Base-by-base conservation (phyloP, 75 land plant genomes). In the Pinus taeda region DNA sequence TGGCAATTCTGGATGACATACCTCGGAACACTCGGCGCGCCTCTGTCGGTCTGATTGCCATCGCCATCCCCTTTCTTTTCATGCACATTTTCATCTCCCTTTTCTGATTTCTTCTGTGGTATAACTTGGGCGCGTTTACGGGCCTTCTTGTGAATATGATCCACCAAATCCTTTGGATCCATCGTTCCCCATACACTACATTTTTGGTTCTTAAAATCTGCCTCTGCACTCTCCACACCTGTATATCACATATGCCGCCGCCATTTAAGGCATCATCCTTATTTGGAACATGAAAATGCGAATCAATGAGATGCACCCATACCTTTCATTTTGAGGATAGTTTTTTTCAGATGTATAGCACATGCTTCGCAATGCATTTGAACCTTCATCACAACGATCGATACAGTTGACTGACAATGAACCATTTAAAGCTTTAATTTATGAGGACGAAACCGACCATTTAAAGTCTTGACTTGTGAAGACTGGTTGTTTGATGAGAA, bases 121-220 rank as follows among this genome's bases (percentile, higher is more conserved):
- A 60, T 21, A 15, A 73, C 14, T 29, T 73, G 74, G 0, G 88
- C 89, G 45, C 88, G 90, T 73, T 88, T 92, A 11, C 92, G 83
- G 3, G 92, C 82, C 24, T 83, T 77, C 78, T 81, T 85, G 87
- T 88, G 81, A 59, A 90, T 84, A 70, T 82, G 82, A 12, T 88
- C 88, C n/a, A 86, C 90, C 59, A 90, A 82, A 63, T 83, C 86
- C n/a, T 75, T 62, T 5, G 95, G 81, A n/a, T 88, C 92, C 66
- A 92, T 83, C 11, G 63, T 76, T 1, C 95, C 95, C 72, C 71
- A 86, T 33, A 92, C 95, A 2, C 87, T 81, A 8, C 90, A 92
- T 57, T 84, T 78, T 0, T 89, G 81, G 77, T 59, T 74, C 80
- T 81, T 79, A 17, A 92, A 82, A 77, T 92, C 92, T 70, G 88